A percentile compares a stretch with the other conserved stretches of the same genome.
These are phyloP conservation scores for Capsicum baccatum DNA, from an alignment of 257 asterid genomes.

Conservation along the genomic window DNA sequence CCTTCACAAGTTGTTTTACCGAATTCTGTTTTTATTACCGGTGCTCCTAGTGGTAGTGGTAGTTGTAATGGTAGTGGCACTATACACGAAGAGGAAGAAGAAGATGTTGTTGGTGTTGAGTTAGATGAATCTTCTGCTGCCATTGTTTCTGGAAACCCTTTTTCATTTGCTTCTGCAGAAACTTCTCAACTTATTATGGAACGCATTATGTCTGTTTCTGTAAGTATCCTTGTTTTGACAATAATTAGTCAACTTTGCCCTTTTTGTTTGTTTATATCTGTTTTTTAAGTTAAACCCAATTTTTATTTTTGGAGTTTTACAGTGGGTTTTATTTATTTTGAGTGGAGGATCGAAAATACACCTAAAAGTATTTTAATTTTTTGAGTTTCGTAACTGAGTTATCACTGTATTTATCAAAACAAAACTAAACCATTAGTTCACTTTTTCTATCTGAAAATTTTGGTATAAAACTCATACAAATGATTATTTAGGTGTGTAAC, in stretches of 20 bases:
- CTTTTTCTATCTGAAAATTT: too few species aligned
- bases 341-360: too few species aligned
- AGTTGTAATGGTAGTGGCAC: slow-evolving; percentile 42
- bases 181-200: slow-evolving; percentile 94
- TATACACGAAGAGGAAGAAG: slow-evolving; percentile 57
- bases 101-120: slow-evolving; percentile 34
- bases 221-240: slow-evolving; percentile 17
- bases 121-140: slow-evolving; percentile 46
- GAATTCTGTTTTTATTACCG: slow-evolving; percentile 33
- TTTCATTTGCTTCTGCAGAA: slow-evolving; percentile 80
- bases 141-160: slow-evolving; percentile 78
- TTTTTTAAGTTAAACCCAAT: not conserved
- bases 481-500: too few species aligned
- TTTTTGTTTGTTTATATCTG: not conserved
- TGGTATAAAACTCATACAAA: too few species aligned
- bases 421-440: too few species aligned
- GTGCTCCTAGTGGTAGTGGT: not conserved
- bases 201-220: slow-evolving; percentile 97
- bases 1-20: slow-evolving; percentile 43
- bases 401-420: too few species aligned
- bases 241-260: too few species aligned
- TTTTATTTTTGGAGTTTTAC: not conserved
- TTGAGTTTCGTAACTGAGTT: too few species aligned
- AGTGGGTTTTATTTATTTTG: slow-evolving; percentile 28
- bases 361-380: too few species aligned